phyloP scores from a whole-genome alignment of 2,329 filamentous ascomycete genomes.

The Pseudogymnoascus sp. region DNA sequence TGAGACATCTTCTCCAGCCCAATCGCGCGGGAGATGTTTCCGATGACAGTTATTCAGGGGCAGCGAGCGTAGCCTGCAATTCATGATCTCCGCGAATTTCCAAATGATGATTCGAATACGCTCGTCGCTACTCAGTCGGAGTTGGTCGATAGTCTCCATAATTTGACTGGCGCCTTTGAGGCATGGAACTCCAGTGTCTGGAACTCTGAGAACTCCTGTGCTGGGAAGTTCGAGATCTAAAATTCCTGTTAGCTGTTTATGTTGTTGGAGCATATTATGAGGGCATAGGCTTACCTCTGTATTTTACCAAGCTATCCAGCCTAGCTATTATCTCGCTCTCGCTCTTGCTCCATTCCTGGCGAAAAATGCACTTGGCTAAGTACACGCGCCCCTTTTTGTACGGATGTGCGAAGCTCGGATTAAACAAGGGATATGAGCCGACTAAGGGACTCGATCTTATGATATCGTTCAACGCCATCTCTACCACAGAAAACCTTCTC shows the following conservation, averaged over 20 bases:
- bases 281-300: background rate
- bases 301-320: background rate
- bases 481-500: background rate
- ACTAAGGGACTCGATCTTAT: background rate
- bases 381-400: background rate
- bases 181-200: background rate
- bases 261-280: background rate
- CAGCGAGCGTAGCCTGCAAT: background rate
- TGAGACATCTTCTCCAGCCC: background rate
- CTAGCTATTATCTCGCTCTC: background rate
- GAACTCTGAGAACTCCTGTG: no score
- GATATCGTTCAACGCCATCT: background rate
- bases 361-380: background rate
- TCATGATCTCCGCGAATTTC: background rate
- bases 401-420: background rate
- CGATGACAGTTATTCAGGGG: background rate
- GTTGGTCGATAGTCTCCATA: background rate
- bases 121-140: background rate
- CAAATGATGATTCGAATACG: background rate
- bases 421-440: background rate
- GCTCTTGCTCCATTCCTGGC: background rate
- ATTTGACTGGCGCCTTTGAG: background rate
- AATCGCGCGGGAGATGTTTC: background rate
- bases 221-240: background rate
- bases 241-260: background rate